phyloP scores from a whole-genome alignment of 2,329 filamentous ascomycete species.

The Claviceps pusilla region DNA sequence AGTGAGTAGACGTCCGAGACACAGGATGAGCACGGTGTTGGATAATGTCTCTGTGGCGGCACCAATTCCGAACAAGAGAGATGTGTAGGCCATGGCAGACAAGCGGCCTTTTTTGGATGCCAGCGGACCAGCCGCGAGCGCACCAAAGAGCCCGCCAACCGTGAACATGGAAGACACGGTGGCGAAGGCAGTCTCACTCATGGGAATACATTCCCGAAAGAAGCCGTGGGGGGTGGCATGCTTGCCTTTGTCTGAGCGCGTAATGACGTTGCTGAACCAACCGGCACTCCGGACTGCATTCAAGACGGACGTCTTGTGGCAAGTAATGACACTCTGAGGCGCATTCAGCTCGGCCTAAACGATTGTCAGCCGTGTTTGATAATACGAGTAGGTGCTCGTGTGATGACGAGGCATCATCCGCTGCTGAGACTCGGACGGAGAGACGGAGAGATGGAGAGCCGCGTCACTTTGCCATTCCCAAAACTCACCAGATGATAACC shows the following conservation, averaged over 20 bases:
- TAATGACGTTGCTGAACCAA: constrained; percentile 14
- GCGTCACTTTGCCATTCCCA: too few species aligned
- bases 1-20: constrained; percentile 60
- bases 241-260: constrained; percentile 10
- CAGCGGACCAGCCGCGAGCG: constrained; percentile 64
- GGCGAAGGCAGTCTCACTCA: constrained; percentile 69
- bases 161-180: constrained; percentile 85
- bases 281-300: constrained; percentile 13
- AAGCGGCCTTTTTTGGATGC: constrained; percentile 64
- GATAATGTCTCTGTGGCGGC: constrained; percentile 63
- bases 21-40: constrained; percentile 49
- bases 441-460: too few species aligned
- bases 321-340: constrained; percentile 85
- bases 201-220: constrained; percentile 70
- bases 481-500: constrained; percentile 71
- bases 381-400: neutral
- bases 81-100: constrained; percentile 61
- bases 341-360: constrained; percentile 75
- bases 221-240: constrained; percentile 10
- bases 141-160: constrained; percentile 71
- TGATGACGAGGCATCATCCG: neutral
- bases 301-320: constrained; percentile 41
- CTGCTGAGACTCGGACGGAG: neutral
- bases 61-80: constrained; percentile 60
- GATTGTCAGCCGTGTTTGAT: neutral